A percentile compares a stretch with the other conserved stretches of the same genome.
phyloP scores from a whole-genome alignment of 306 rosid genomes.

The Medicago truncatula region DNA sequence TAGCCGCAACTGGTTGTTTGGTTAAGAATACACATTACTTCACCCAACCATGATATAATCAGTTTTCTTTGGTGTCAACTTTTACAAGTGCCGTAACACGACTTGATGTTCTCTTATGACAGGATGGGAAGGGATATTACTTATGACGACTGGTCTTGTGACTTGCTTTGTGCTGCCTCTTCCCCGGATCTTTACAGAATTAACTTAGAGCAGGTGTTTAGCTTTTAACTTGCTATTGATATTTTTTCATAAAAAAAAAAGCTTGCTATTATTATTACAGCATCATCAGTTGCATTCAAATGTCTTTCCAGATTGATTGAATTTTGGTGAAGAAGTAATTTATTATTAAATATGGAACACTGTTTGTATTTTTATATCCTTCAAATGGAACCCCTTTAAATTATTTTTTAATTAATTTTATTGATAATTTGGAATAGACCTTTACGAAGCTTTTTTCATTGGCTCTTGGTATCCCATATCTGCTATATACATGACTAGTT shows the following conservation, averaged over 20 bases:
- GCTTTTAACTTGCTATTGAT: slow-evolving; percentile 22
- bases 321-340: slow-evolving; percentile 3
- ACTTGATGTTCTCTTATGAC: slow-evolving; percentile 45
- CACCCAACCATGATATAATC: slow-evolving; percentile 3
- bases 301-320: slow-evolving; percentile 32
- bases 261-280: background rate
- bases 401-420: slow-evolving; percentile 5
- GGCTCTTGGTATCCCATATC: slow-evolving; percentile 9
- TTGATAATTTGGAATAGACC: slow-evolving; percentile 21
- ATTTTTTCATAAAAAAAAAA: too few species aligned
- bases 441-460: slow-evolving; percentile 21
- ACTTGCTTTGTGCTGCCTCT: slow-evolving; percentile 97
- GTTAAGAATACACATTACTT: slow-evolving; percentile 12
- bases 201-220: slow-evolving; percentile 82
- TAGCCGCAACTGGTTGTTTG: slow-evolving; percentile 25
- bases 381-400: slow-evolving; percentile 31
- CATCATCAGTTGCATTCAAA: slow-evolving; percentile 3
- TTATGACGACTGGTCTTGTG: slow-evolving; percentile 92
- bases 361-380: slow-evolving; percentile 18
- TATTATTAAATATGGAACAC: background rate
- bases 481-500: background rate
- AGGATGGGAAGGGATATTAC: slow-evolving; percentile 92
- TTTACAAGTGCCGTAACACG: slow-evolving; percentile 5
- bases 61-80: background rate
- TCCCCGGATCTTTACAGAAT: slow-evolving; percentile 91